These are phyloP conservation scores for Neofusicoccum sp. DNA, from an alignment of 2,329 filamentous ascomycete species.

Conservation along the genomic window DNA sequence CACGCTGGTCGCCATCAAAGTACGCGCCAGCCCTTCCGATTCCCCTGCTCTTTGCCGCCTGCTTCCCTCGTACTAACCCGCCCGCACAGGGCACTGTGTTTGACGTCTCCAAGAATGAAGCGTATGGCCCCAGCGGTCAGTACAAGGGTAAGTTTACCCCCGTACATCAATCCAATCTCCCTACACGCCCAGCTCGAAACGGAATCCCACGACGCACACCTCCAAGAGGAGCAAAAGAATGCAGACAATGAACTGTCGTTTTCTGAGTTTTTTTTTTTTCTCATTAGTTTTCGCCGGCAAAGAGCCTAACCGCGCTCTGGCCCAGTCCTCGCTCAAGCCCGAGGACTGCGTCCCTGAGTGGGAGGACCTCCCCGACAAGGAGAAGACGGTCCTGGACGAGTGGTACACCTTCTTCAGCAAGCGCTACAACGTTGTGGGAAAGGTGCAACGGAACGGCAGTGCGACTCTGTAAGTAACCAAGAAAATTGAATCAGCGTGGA, in stretches of 20 bases:
- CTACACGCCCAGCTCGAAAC: not conserved
- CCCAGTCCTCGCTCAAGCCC: conserved; percentile 77
- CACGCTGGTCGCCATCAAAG: conserved; percentile 61
- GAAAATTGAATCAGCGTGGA: not conserved
- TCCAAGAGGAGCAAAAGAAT: not conserved
- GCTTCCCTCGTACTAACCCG: not conserved
- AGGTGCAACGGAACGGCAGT: conserved; percentile 23
- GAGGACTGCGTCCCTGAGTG: conserved; percentile 83
- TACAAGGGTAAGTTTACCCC: conserved; percentile 69
- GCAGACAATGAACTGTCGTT: too few relatives aligned
- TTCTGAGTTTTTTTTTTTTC: not conserved
- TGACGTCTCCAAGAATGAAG: conserved; percentile 85
- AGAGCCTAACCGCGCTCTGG: conserved; percentile 90
- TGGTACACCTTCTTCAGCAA: conserved; percentile 98
- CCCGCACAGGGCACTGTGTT: conserved; percentile 78
- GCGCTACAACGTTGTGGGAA: conserved; percentile 85
- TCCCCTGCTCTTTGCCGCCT: too few relatives aligned
- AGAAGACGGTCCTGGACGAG: conserved; percentile 81
- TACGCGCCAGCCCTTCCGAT: conserved; percentile 22
- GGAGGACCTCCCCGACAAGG: conserved; percentile 77
- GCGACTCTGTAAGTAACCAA: conserved; percentile 20
- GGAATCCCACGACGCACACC: not conserved
- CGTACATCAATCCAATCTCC: not conserved
- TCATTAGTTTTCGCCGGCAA: conserved; percentile 85
- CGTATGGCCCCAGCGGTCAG: conserved; percentile 76